Percentiles rank a stretch among this genome's conserved stretches.
These are phyloP conservation scores for Globisporangium paroecandrum DNA, from an alignment of 352 stramenopile species.

Conservation along the genomic window DNA sequence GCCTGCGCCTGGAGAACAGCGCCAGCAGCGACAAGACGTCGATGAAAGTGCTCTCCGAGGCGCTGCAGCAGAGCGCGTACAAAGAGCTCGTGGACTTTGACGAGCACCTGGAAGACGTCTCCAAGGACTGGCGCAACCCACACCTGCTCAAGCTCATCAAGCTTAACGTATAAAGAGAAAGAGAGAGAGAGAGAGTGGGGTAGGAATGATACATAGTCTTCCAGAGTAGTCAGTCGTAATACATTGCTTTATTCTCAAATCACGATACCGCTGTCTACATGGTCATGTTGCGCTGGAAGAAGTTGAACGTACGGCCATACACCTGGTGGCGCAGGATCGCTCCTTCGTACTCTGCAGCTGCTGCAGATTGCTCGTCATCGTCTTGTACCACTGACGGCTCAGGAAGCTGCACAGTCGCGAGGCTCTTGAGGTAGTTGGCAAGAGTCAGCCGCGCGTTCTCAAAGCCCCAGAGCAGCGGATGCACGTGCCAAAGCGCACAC, in stretches of 20 bases:
- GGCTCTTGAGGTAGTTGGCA: conserved; percentile 42
- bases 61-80: conserved; percentile 46
- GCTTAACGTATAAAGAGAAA: conserved; percentile 59
- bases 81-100: conserved; percentile 67
- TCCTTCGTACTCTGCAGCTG: neutral
- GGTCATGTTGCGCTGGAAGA: conserved; percentile 25
- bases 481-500: conserved; percentile 48
- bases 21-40: conserved; percentile 25
- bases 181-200: neutral
- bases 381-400: neutral
- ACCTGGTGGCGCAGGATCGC: conserved; percentile 28
- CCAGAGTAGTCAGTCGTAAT: conserved; percentile 6
- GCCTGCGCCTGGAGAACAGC: conserved; percentile 45
- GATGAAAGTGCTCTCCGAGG: conserved; percentile 41
- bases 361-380: neutral
- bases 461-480: conserved; percentile 66
- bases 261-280: neutral
- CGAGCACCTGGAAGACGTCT: conserved; percentile 68
- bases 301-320: conserved; percentile 22
- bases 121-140: conserved; percentile 76
- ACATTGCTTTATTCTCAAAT: conserved; percentile 7
- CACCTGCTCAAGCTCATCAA: conserved; percentile 64
- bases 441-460: conserved; percentile 62
- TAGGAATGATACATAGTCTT: neutral
- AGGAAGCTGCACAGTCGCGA: conserved; percentile 18